Evolutionary conservation across 768 basidiomycete species (phyloP), one percentile per base, ranked within the genome.

Genomic region (Gyrodon lividus): DNA sequence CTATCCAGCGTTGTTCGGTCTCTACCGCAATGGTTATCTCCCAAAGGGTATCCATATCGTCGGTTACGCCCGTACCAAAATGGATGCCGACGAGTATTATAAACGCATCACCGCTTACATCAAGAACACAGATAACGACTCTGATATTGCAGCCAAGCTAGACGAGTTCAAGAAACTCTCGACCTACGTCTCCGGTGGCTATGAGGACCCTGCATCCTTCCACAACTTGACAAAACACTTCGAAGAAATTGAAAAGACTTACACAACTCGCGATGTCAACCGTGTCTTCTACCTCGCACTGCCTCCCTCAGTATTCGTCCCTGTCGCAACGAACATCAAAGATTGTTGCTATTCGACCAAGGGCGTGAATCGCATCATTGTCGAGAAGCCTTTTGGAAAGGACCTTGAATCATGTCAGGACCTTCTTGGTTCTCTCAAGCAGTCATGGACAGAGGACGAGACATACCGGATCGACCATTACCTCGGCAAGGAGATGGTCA

Each of bases 381-480:
- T 99, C 59, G 96, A 99, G 75, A 99, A 99, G 72, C 96, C 96
- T 1, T 99, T 99, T 66, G 96, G 96, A 31, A 97, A 93, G 69
- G 96, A 99, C 62, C 80, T 90, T 55, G 82, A 90, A 0, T 91
- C 89, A 8, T 90, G 88, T 50, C 80, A 88, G 43, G 79, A 81
- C 54, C 84, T 99, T 51, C 80, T 98, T 51, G 66, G 72, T 19
- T 77, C 85, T 16, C 78, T 99, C 70, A 95, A 92, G 74, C 67
- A 83, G 58, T 83, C 90, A 55, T 99, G 95, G 94, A 77, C 78
- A 3, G 96, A 99, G 72, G 92, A 98, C 24, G 97, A 99, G 76
- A 98, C 95, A 9, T 99, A 90, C 84, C 89, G 96, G 47, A 98
- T 99, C 67, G 96, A 99, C 72, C 96, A 99, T 68, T 99, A 99